Evolutionary conservation across 2,329 filamentous ascomycete species (phyloP).

Genomic region (Nectriaceae sp.): DNA sequence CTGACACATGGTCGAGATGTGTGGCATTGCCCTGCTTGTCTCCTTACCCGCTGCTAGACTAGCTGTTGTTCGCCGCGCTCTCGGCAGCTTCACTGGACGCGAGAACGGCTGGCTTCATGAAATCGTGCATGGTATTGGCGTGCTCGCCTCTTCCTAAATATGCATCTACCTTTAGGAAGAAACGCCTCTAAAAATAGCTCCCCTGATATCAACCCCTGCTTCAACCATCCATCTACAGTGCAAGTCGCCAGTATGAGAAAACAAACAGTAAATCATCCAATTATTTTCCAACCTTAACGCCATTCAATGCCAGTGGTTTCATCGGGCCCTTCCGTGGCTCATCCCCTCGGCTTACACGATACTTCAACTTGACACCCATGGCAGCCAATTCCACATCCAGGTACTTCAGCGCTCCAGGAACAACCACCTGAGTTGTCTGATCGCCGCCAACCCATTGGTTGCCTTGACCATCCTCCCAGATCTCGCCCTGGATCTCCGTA

Average conservation of each 20-base stretch:
- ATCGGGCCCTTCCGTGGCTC: slow-evolving; percentile 56
- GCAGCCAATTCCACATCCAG: slow-evolving; percentile 93
- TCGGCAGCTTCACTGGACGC: too few relatives aligned
- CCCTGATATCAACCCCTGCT: slow-evolving; percentile 10
- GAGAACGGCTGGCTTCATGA: neutral
- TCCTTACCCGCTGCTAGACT: too few relatives aligned
- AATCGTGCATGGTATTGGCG: slow-evolving; percentile 3
- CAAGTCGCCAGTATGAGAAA: neutral
- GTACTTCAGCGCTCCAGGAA: slow-evolving; percentile 90
- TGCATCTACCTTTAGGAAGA: slow-evolving; percentile 12
- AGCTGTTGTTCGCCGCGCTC: too few relatives aligned
- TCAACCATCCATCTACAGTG: neutral
- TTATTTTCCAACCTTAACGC: slow-evolving; percentile 32
- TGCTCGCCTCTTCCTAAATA: slow-evolving; percentile 4
- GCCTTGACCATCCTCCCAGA: slow-evolving; percentile 92
- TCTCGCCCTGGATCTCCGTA: slow-evolving; percentile 64
- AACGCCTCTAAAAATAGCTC: slow-evolving; percentile 13
- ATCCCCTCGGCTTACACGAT: slow-evolving; percentile 67
- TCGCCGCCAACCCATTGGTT: slow-evolving; percentile 84
- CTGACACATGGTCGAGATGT: too few relatives aligned
- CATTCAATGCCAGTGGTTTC: slow-evolving; percentile 38
- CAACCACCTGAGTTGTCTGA: slow-evolving; percentile 86
- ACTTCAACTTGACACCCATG: slow-evolving; percentile 96
- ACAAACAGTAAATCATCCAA: slow-evolving; percentile 1
- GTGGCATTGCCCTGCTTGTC: too few relatives aligned